A percentile compares a stretch with the other conserved stretches of the same genome.
phyloP scores from a whole-genome alignment of 805 yeast genomes.

The Metschnikowia colocasiae region DNA sequence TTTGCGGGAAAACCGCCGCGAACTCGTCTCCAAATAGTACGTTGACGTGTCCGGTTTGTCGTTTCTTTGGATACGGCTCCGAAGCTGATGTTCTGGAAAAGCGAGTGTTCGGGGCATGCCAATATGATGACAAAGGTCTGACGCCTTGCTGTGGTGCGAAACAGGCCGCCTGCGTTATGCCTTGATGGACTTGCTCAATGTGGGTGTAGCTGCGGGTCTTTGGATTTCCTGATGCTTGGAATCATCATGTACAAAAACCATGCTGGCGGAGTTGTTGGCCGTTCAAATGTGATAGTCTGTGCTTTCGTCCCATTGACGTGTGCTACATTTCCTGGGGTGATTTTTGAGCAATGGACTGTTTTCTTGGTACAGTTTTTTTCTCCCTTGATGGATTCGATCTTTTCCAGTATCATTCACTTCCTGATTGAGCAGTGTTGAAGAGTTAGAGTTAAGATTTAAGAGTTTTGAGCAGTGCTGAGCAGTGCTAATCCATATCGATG shows the following conservation, averaged over 20 bases:
- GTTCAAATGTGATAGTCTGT: too few species aligned
- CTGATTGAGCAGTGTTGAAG: too few species aligned
- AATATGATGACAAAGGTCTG: conserved; percentile 57
- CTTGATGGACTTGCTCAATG: conserved; percentile 76
- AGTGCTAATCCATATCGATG: too few species aligned
- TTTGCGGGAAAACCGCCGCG: conserved; percentile 25
- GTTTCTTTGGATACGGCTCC: conserved; percentile 47
- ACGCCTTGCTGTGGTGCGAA: conserved; percentile 43
- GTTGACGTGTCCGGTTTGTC: conserved; percentile 43
- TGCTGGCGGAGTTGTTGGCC: too few species aligned
- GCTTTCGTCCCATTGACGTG: too few species aligned
- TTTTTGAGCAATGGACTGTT: too few species aligned
- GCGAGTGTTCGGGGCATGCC: conserved; percentile 81
- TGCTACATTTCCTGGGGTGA: too few species aligned
- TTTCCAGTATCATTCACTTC: too few species aligned
- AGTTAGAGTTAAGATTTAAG: too few species aligned
- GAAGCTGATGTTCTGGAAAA: conserved; percentile 69
- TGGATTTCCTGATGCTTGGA: conserved; percentile 35
- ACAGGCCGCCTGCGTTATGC: conserved; percentile 29
- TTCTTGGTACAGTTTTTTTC: too few species aligned
- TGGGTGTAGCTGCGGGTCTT: conserved; percentile 83
- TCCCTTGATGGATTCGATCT: too few species aligned
- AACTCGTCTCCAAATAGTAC: conserved; percentile 30
- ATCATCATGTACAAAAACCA: not conserved
- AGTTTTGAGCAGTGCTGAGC: too few species aligned